These are phyloP conservation scores for Coemansia erecta DNA, from an alignment of 192 early-diverging fungal genomes.

Conservation along the genomic window DNA sequence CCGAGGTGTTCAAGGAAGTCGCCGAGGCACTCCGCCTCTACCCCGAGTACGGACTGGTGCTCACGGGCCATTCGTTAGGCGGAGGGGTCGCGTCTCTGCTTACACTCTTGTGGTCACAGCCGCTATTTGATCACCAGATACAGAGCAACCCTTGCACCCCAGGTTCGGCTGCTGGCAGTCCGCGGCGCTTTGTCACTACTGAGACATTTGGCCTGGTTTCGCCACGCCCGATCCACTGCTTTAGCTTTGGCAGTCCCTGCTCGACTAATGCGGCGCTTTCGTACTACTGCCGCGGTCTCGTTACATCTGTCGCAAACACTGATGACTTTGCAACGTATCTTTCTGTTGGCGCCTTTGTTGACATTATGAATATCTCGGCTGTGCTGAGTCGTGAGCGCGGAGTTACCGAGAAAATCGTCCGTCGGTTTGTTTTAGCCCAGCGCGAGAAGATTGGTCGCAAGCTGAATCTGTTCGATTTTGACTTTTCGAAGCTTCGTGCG, in stretches of 20 bases:
- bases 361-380: constrained; percentile 71
- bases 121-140: constrained; percentile 24
- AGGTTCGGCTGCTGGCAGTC: constrained; percentile 29
- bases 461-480: constrained; percentile 44
- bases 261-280: constrained; percentile 68
- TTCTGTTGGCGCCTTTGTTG: constrained; percentile 71
- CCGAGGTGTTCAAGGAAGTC: constrained; percentile 72
- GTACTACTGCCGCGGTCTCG: constrained; percentile 64
- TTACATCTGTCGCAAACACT: constrained; percentile 81
- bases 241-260: constrained; percentile 81
- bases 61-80: constrained; percentile 88
- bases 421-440: constrained; percentile 55
- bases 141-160: constrained; percentile 13
- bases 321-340: constrained; percentile 77
- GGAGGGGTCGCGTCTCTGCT: constrained; percentile 81
- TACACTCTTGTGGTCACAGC: constrained; percentile 68
- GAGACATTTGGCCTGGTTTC: constrained; percentile 63
- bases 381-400: constrained; percentile 61
- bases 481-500: constrained; percentile 40
- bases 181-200: constrained; percentile 64
- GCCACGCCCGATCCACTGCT: constrained; percentile 77
- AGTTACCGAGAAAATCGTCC: constrained; percentile 65
- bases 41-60: constrained; percentile 76
- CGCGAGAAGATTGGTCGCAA: constrained; percentile 26
- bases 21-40: constrained; percentile 65